Conservation (phyloP, 495 filamentous ascomycete species). For the Neurospora pannonica region DNA sequence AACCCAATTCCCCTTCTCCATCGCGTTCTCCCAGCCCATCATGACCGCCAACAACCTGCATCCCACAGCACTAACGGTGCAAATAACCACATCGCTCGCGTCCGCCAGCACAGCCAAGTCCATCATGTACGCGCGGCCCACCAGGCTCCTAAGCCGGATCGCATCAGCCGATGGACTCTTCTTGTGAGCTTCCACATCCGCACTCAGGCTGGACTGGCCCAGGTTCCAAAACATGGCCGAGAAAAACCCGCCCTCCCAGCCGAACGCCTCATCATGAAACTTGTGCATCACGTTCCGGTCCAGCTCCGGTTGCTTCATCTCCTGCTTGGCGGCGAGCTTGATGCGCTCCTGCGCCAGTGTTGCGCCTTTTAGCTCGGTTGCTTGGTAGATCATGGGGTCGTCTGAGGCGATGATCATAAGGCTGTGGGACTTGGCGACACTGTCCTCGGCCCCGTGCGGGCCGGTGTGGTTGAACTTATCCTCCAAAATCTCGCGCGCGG, state of each 20-base stretch:
- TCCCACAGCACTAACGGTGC: slow-evolving; percentile 53
- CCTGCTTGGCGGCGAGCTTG: slow-evolving; percentile 49
- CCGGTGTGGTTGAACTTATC: slow-evolving; percentile 24
- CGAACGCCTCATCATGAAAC: slow-evolving; percentile 56
- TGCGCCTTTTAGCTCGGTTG: slow-evolving; percentile 42
- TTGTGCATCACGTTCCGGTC: slow-evolving; percentile 37
- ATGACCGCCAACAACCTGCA: slow-evolving; percentile 65
- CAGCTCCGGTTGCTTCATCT: slow-evolving; percentile 23
- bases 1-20: slow-evolving; percentile 48
- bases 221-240: slow-evolving; percentile 59
- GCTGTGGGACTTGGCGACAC: slow-evolving; percentile 26
- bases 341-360: slow-evolving; percentile 55
- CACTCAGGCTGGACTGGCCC: slow-evolving; percentile 31
- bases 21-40: slow-evolving; percentile 66
- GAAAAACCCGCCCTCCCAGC: slow-evolving; percentile 72
- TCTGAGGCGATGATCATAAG: slow-evolving; percentile 57
- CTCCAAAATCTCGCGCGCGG: slow-evolving; percentile 35
- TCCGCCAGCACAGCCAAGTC: slow-evolving; percentile 58
- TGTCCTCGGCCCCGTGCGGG: slow-evolving; percentile 21
- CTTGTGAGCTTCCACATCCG: slow-evolving; percentile 1
- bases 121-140: slow-evolving; percentile 61
- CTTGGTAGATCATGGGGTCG: slow-evolving; percentile 55
- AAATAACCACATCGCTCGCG: slow-evolving; percentile 53
- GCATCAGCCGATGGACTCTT: slow-evolving; percentile 37
- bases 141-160: slow-evolving; percentile 49